Percentiles rank a stretch among this genome's conserved stretches.
Evolutionary conservation across 2,329 filamentous ascomycete species (phyloP).

Genomic region (Colletotrichum salicis): DNA sequence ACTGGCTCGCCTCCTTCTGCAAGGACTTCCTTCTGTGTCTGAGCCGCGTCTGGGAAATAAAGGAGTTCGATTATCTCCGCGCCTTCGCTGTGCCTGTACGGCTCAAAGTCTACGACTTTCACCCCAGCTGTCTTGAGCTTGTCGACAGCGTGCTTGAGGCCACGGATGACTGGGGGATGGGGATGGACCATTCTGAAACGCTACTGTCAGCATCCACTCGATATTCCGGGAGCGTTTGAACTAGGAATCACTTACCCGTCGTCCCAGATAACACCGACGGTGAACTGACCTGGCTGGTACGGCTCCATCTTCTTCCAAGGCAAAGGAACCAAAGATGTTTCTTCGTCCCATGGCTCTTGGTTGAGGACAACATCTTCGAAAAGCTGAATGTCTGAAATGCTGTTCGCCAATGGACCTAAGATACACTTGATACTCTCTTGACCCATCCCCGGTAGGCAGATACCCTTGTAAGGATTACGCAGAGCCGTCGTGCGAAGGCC

Average conservation of each 20-base stretch:
- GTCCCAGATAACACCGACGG: slow-evolving; percentile 39
- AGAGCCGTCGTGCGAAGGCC: slow-evolving; percentile 52
- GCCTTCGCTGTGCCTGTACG: slow-evolving; percentile 38
- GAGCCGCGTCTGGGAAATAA: slow-evolving; percentile 42
- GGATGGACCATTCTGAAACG: slow-evolving; percentile 36
- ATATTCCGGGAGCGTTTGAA: no score
- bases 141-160: slow-evolving; percentile 30
- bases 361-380: slow-evolving; percentile 51
- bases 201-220: not conserved
- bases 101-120: slow-evolving; percentile 40
- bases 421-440: slow-evolving; percentile 49
- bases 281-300: slow-evolving; percentile 26
- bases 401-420: slow-evolving; percentile 37
- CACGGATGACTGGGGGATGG: slow-evolving; percentile 40
- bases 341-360: slow-evolving; percentile 53
- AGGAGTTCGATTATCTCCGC: slow-evolving; percentile 37
- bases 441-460: slow-evolving; percentile 43
- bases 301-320: slow-evolving; percentile 49
- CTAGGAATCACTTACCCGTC: slow-evolving; percentile 35
- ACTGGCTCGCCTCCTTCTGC: slow-evolving; percentile 42
- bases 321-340: slow-evolving; percentile 51
- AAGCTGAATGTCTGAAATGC: slow-evolving; percentile 46
- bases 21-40: slow-evolving; percentile 33
- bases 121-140: slow-evolving; percentile 37
- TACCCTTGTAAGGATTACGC: slow-evolving; percentile 43